Percentiles rank a stretch among this genome's conserved stretches.
Evolutionary conservation across 441 rosid genomes (phyloP).

Genomic region (Dalechampia spathulata): DNA sequence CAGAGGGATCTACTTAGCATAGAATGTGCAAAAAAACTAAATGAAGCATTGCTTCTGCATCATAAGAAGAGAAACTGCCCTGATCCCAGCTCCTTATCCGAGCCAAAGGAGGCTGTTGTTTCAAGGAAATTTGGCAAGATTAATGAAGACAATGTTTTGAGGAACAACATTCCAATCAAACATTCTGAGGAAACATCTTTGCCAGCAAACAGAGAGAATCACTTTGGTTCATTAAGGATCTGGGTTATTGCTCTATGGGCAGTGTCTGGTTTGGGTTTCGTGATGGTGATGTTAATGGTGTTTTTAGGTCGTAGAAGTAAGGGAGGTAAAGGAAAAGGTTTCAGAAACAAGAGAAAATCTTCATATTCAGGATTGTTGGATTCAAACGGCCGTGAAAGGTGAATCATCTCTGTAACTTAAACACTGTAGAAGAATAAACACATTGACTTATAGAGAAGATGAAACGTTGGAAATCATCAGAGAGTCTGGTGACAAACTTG

Average conservation of each 20-base stretch:
- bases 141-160: slow-evolving; percentile 20
- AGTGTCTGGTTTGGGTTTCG: slow-evolving; percentile 64
- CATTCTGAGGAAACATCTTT: slow-evolving; percentile 30
- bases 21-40: slow-evolving; percentile 77
- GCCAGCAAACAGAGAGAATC: slow-evolving; percentile 32
- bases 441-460: slow-evolving; percentile 1
- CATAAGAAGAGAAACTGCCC: slow-evolving; percentile 72
- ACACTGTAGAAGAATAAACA: slow-evolving; percentile 6
- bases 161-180: slow-evolving; percentile 19
- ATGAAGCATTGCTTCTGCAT: slow-evolving; percentile 73
- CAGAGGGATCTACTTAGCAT: slow-evolving; percentile 83
- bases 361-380: slow-evolving; percentile 40
- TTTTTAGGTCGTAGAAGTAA: slow-evolving; percentile 51
- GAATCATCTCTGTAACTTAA: slow-evolving; percentile 28
- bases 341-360: slow-evolving; percentile 59
- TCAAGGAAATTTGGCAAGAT: slow-evolving; percentile 52
- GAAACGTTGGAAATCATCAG: not conserved
- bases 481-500: slow-evolving; percentile 2
- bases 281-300: slow-evolving; percentile 47
- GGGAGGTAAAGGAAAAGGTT: slow-evolving; percentile 52
- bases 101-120: slow-evolving; percentile 25
- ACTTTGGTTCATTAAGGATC: slow-evolving; percentile 50
- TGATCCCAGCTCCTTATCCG: slow-evolving; percentile 33
- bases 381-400: slow-evolving; percentile 35
- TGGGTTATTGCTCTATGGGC: slow-evolving; percentile 78